Conservation (phyloP, 2,329 filamentous ascomycete species). For the Fusarium fujikuroi region DNA sequence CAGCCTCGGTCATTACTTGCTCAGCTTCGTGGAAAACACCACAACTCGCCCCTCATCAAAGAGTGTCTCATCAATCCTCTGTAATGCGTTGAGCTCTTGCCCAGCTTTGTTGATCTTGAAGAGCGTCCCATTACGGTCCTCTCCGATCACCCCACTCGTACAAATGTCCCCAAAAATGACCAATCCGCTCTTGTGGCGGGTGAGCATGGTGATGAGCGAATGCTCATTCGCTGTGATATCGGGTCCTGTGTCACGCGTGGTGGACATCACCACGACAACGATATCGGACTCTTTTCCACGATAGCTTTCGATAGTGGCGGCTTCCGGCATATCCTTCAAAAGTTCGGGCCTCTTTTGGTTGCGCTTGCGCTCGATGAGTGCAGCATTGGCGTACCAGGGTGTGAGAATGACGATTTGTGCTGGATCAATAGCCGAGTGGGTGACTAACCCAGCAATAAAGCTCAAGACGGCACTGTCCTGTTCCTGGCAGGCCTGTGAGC, state of each 20-base stretch:
- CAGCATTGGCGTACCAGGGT: not conserved
- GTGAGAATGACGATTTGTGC: not conserved
- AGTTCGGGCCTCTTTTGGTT: not conserved
- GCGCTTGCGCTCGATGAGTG: not conserved
- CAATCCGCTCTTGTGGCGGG: not conserved
- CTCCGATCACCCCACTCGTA: not conserved
- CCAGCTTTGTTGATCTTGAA: not conserved
- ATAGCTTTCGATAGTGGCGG: not conserved
- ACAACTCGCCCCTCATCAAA: not conserved
- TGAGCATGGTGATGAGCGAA: not conserved
- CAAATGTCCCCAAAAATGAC: constrained; percentile 1
- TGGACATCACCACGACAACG: not conserved
- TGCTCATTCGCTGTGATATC: not conserved
- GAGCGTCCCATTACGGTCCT: not conserved
- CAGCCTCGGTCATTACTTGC: rapidly evolving
- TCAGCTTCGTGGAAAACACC: rapidly evolving
- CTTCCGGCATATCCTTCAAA: not conserved
- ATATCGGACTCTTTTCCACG: not conserved
- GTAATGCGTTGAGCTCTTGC: not conserved
- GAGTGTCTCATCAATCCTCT: not conserved
- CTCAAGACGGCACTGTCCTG: not conserved
- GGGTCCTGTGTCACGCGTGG: not conserved
- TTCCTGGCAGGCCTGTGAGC: not conserved
- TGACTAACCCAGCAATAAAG: not conserved
- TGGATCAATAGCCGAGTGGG: not conserved